Conservation (phyloP, 2,329 filamentous ascomycete genomes). For the Botrytis cinerea region DNA sequence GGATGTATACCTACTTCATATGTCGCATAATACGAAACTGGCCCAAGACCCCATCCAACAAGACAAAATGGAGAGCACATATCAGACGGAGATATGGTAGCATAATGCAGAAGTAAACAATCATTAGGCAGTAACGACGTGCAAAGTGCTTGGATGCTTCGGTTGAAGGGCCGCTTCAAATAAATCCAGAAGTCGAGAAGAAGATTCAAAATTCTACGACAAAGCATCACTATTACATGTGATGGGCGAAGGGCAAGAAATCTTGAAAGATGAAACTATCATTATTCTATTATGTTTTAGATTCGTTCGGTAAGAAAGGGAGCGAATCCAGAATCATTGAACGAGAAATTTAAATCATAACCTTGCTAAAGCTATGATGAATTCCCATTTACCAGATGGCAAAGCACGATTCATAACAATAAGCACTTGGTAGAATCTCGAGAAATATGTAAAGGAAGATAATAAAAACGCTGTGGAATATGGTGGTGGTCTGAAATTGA, state of each 20-base stretch:
- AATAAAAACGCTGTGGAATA: background rate
- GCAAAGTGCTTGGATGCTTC: fast-evolving
- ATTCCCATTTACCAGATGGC: too few relatives aligned
- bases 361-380: background rate
- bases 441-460: background rate
- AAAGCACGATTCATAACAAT: too few relatives aligned
- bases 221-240: background rate
- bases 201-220: fast-evolving
- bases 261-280: background rate
- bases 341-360: background rate
- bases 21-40: background rate
- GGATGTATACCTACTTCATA: background rate
- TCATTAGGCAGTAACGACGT: fast-evolving
- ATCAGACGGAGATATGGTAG: background rate
- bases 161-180: background rate
- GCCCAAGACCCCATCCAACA: background rate
- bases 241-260: too few relatives aligned
- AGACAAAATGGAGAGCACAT: fast-evolving
- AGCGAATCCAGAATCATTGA: fast-evolving
- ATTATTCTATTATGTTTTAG: background rate
- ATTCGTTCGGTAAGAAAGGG: fast-evolving
- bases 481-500: background rate
- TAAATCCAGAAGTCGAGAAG: background rate
- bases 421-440: too few relatives aligned
- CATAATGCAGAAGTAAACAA: fast-evolving